Percentiles rank a stretch among this genome's conserved stretches.
Evolutionary conservation across 2,329 filamentous ascomycete genomes (phyloP).

Genomic region (Trichoderma brevicompactum): DNA sequence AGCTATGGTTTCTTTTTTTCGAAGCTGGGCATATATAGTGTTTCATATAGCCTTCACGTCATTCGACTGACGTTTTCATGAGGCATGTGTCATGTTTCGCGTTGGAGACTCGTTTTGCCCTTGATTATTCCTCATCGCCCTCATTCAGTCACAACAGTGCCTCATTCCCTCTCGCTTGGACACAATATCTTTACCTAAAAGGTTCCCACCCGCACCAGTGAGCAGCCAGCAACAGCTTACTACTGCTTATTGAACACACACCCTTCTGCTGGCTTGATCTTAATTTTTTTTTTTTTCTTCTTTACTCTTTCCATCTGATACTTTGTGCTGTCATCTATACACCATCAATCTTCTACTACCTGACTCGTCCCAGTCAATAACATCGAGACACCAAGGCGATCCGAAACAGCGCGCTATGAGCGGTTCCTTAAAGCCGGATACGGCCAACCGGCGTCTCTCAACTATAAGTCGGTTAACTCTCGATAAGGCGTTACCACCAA

Average conservation of each 20-base stretch:
- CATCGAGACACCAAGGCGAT: not conserved
- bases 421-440: not conserved
- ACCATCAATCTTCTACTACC: not conserved
- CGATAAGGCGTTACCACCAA: conserved; percentile 35
- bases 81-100: conserved; percentile 3
- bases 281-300: not conserved
- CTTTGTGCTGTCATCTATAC: not conserved
- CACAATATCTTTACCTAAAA: conserved; percentile 9
- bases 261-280: not conserved
- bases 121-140: not conserved
- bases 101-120: not conserved
- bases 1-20: not conserved
- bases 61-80: conserved; percentile 9
- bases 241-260: conserved; percentile 1
- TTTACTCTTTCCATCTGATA: not conserved
- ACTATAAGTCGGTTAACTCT: conserved; percentile 20
- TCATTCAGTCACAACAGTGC: conserved; percentile 8
- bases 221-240: conserved; percentile 12
- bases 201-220: conserved; percentile 21
- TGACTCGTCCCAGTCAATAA: too few relatives aligned
- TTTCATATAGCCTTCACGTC: conserved; percentile 17
- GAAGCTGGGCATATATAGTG: conserved; percentile 15
- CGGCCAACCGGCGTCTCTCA: conserved; percentile 15
- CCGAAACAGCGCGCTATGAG: not conserved
- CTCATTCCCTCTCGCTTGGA: conserved; percentile 11